A percentile compares a stretch with the other conserved stretches of the same genome.
Evolutionary conservation across 495 filamentous ascomycete species (phyloP).

Genomic region (Penicillium verhagenii): DNA sequence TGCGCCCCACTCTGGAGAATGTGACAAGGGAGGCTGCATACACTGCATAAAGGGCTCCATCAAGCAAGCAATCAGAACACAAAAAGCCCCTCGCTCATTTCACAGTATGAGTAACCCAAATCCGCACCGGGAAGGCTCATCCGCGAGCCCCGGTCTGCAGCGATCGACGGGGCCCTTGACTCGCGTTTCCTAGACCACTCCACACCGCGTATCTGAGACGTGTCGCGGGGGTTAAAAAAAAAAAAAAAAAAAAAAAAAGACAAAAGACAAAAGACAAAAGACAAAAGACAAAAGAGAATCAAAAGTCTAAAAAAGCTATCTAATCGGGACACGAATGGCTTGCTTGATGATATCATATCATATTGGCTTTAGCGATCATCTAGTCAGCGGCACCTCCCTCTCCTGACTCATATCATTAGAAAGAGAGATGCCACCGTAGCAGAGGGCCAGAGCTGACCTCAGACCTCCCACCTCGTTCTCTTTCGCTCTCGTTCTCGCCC

Average conservation of each 20-base stretch:
- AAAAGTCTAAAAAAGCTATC: not conserved
- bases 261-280: not conserved
- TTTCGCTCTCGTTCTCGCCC: too few species aligned
- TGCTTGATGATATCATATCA: not conserved
- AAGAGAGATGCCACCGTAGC: conserved; percentile 5
- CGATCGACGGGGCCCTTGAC: conserved; percentile 8
- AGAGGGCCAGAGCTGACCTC: conserved; percentile 7
- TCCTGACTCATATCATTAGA: conserved; percentile 13
- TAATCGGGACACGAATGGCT: not conserved
- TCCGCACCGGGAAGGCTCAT: conserved; percentile 5
- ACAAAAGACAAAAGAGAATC: not conserved
- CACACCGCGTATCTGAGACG: conserved; percentile 7
- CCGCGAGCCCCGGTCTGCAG: conserved; percentile 13
- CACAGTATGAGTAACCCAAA: conserved; percentile 23
- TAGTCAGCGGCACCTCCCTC: not conserved
- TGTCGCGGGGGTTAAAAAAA: conserved; percentile 7
- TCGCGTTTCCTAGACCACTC: conserved; percentile 2
- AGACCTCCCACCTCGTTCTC: conserved; percentile 1
- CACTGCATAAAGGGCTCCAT: too few species aligned
- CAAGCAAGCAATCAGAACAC: conserved; percentile 7
- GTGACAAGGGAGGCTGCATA: conserved; percentile 12
- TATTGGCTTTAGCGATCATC: too few species aligned
- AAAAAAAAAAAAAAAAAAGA: not conserved
- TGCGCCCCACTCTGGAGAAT: conserved; percentile 6
- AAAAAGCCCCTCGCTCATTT: conserved; percentile 3